Evolutionary conservation across 257 asterid species (phyloP).

Genomic region (Salvia miltiorrhiza): DNA sequence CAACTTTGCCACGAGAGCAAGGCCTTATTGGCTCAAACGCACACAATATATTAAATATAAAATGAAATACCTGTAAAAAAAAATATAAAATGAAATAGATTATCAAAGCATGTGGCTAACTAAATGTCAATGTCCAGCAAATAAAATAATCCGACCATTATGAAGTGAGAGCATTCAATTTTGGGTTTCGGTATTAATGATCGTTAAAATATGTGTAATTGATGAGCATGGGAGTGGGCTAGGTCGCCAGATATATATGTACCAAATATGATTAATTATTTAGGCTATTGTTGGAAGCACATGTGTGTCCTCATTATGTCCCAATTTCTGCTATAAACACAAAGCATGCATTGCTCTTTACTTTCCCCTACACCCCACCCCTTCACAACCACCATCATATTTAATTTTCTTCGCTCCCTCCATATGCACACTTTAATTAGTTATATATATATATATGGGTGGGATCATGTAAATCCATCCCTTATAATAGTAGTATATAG

Average conservation of each 20-base stretch:
- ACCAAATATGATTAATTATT: not conserved
- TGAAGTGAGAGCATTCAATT: slow-evolving; percentile 1
- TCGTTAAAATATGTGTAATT: not conserved
- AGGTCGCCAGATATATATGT: slow-evolving; percentile 22
- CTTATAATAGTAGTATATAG: no score
- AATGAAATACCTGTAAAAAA: no score
- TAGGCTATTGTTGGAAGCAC: slow-evolving; percentile 25
- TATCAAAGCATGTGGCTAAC: not conserved
- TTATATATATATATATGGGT: not conserved
- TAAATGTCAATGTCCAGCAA: not conserved
- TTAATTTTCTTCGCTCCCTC: not conserved
- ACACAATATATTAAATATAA: not conserved
- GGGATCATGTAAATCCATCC: no score
- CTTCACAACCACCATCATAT: not conserved
- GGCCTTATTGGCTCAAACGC: no score
- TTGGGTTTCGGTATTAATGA: not conserved
- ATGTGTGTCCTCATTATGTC: slow-evolving; percentile 29
- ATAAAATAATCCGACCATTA: not conserved
- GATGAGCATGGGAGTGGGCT: slow-evolving; percentile 12
- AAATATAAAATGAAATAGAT: not conserved
- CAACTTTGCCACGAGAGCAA: no score
- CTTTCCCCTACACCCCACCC: slow-evolving; percentile 16
- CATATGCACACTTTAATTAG: not conserved
- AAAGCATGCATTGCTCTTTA: slow-evolving; percentile 23
- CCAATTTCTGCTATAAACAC: slow-evolving; percentile 18